Evolutionary conservation across 495 filamentous ascomycete species (phyloP).

Genomic region (Daldinia vernicosa): DNA sequence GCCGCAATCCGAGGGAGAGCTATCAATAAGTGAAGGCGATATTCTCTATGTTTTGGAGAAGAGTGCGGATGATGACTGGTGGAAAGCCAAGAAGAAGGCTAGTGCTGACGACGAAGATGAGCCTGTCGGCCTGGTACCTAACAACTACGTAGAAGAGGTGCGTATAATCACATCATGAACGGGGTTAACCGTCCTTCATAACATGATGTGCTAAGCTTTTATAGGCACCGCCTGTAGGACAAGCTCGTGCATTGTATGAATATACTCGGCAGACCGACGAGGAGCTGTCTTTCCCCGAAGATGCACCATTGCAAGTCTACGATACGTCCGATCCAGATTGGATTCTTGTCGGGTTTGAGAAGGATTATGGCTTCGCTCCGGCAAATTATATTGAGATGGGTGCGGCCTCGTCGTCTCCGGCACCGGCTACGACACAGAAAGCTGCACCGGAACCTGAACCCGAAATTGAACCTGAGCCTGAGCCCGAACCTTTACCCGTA

Average conservation of each 20-base stretch:
- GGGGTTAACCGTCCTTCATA: slow-evolving; percentile 1
- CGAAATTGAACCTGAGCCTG: slow-evolving; percentile 27
- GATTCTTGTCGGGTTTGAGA: slow-evolving; percentile 86
- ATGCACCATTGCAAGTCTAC: slow-evolving; percentile 82
- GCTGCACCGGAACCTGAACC: slow-evolving; percentile 23
- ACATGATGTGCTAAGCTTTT: slow-evolving; percentile 29
- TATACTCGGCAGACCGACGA: slow-evolving; percentile 98
- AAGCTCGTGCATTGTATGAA: slow-evolving; percentile 90
- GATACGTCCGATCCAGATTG: slow-evolving; percentile 94
- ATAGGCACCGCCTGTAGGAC: slow-evolving; percentile 74
- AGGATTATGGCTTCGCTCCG: slow-evolving; percentile 95
- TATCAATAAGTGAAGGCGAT: slow-evolving; percentile 88
- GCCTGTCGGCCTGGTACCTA: slow-evolving; percentile 90
- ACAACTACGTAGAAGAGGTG: slow-evolving; percentile 97
- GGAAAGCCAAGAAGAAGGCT: slow-evolving; percentile 98
- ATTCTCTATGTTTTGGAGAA: slow-evolving; percentile 92
- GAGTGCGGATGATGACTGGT: slow-evolving; percentile 91
- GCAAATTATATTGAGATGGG: slow-evolving; percentile 90
- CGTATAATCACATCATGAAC: slow-evolving; percentile 46
- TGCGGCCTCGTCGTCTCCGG: slow-evolving; percentile 38
- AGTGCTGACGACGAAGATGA: slow-evolving; percentile 92
- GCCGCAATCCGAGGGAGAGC: slow-evolving; percentile 87
- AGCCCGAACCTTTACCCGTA: slow-evolving; percentile 33
- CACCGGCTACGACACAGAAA: slow-evolving; percentile 34
- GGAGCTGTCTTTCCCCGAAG: slow-evolving; percentile 94